Percentiles rank a stretch among this genome's conserved stretches.
Evolutionary conservation across 345 rosid genomes (phyloP).

Genomic region (Pelargonium nanum): DNA sequence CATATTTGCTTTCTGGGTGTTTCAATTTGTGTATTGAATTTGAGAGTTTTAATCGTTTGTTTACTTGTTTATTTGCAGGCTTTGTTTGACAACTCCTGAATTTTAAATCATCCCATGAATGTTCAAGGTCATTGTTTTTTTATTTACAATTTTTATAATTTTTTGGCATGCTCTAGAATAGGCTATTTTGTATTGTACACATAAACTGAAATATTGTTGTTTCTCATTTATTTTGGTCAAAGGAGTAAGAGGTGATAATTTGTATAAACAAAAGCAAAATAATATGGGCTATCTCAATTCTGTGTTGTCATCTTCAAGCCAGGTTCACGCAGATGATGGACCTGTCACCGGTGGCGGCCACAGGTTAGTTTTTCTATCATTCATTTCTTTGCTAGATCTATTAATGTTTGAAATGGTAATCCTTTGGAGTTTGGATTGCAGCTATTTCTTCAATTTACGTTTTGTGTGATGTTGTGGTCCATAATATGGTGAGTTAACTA

Average conservation of each 20-base stretch:
- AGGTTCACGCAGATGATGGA: slow-evolving; percentile 59
- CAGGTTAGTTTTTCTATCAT: slow-evolving; percentile 33
- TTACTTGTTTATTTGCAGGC: slow-evolving; percentile 18
- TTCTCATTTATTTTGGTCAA: slow-evolving; percentile 19
- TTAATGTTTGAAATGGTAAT: slow-evolving; percentile 2
- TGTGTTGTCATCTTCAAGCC: slow-evolving; percentile 61
- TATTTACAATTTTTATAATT: too few species aligned
- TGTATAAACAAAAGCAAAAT: slow-evolving; percentile 10
- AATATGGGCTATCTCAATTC: slow-evolving; percentile 78
- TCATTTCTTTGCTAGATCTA: slow-evolving; percentile 5
- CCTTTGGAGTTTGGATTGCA: background rate
- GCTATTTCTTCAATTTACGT: background rate
- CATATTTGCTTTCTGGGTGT: background rate
- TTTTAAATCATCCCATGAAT: slow-evolving; percentile 12
- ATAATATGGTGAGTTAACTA: too few species aligned
- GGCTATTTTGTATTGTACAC: background rate
- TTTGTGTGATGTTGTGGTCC: background rate
- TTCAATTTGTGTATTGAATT: background rate
- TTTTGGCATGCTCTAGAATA: background rate
- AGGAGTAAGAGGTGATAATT: slow-evolving; percentile 9
- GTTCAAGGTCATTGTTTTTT: slow-evolving; percentile 1
- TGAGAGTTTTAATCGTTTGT: background rate
- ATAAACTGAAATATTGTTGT: background rate
- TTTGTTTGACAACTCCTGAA: slow-evolving; percentile 12
- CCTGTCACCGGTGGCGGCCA: slow-evolving; percentile 93